Conservation (phyloP, 331 rosid genomes). For the Quercus tomentella region DNA sequence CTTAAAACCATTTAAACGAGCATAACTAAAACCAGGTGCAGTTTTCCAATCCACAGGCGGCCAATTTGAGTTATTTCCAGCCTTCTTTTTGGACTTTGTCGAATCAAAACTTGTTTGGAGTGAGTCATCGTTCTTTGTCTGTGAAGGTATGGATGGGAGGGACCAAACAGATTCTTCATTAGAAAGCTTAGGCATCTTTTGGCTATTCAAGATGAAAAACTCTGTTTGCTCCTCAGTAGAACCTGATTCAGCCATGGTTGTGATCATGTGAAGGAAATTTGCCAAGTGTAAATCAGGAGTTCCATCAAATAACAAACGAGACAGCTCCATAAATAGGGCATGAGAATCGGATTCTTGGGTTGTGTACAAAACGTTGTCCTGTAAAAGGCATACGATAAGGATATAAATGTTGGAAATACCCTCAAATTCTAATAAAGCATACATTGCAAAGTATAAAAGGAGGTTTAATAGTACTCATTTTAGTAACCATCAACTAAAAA, state of each 20-base stretch:
- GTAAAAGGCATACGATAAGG: slow-evolving; percentile 16
- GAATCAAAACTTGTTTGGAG: slow-evolving; percentile 22
- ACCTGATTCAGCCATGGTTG: slow-evolving; percentile 71
- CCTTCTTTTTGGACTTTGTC: slow-evolving; percentile 35
- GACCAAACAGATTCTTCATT: slow-evolving; percentile 76
- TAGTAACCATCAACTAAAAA: no score
- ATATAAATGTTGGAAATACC: neutral
- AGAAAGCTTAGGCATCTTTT: slow-evolving; percentile 61
- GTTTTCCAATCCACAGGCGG: slow-evolving; percentile 89
- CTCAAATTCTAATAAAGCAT: neutral
- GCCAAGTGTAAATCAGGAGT: slow-evolving; percentile 59
- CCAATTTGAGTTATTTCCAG: slow-evolving; percentile 44
- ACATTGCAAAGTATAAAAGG: neutral
- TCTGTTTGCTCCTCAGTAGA: slow-evolving; percentile 67
- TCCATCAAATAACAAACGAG: slow-evolving; percentile 61
- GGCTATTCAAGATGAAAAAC: slow-evolving; percentile 64
- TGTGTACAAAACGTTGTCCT: slow-evolving; percentile 65
- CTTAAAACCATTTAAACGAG: slow-evolving; percentile 61
- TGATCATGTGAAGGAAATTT: slow-evolving; percentile 87
- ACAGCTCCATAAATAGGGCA: slow-evolving; percentile 81
- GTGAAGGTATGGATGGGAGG: slow-evolving; percentile 32
- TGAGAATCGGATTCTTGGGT: slow-evolving; percentile 63
- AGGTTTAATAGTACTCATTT: no score
- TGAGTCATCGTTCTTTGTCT: slow-evolving; percentile 21
- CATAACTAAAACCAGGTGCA: slow-evolving; percentile 78